phyloP scores from a whole-genome alignment of 352 stramenopile genomes.

The Peronosclerospora sorghi region DNA sequence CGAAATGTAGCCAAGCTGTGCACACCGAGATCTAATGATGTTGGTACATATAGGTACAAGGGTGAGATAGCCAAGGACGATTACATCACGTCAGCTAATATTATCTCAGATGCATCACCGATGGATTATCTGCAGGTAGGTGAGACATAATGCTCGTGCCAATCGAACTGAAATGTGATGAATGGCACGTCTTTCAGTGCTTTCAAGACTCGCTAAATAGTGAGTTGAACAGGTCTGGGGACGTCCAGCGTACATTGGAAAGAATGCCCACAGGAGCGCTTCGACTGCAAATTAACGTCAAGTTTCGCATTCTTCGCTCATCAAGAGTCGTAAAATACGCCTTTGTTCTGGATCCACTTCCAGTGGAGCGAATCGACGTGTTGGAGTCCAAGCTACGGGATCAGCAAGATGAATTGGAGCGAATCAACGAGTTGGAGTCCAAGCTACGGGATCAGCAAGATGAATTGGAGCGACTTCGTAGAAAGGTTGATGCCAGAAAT shows the following conservation, averaged over 20 bases:
- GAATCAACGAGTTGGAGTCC: conserved; percentile 1
- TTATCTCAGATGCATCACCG: neutral
- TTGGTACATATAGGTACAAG: conserved; percentile 1
- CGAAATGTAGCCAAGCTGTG: too few relatives aligned
- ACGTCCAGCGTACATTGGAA: too few relatives aligned
- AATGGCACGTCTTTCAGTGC: too few relatives aligned
- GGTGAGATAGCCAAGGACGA: neutral
- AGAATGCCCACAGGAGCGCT: too few relatives aligned
- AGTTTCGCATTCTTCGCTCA: neutral
- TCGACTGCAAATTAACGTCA: conserved; percentile 3
- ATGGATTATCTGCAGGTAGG: conserved; percentile 6
- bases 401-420: neutral
- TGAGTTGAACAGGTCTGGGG: too few relatives aligned
- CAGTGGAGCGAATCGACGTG: conserved; percentile 4
- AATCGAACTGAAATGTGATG: too few relatives aligned
- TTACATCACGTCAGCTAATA: conserved; percentile 7
- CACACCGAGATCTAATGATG: too few relatives aligned
- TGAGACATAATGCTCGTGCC: too few relatives aligned
- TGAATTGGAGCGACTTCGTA: conserved; percentile 1
- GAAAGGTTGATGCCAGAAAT: too few relatives aligned
- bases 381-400: conserved; percentile 5
- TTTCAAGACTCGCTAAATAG: too few relatives aligned
- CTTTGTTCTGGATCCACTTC: conserved; percentile 3
- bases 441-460: conserved; percentile 7
- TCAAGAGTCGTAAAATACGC: conserved; percentile 3